Conservation (phyloP, 805 yeast species). For the Sugiyamaella americana region DNA sequence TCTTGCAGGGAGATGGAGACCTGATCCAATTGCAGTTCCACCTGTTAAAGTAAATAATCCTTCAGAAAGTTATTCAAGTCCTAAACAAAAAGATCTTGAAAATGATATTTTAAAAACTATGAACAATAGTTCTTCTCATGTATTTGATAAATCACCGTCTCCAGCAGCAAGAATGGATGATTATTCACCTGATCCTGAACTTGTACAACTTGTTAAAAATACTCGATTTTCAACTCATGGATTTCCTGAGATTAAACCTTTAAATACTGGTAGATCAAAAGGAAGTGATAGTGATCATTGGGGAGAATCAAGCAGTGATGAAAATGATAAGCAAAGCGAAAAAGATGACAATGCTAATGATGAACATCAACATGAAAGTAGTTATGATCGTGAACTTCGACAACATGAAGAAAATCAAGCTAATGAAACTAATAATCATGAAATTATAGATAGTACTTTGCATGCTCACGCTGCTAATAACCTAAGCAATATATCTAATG, state of each 20-base stretch:
- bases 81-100: neutral
- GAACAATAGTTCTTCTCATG: neutral
- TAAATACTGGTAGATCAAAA: neutral
- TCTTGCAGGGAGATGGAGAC: neutral
- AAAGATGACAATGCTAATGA: too few species aligned
- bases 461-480: too few species aligned
- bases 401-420: too few species aligned
- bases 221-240: neutral
- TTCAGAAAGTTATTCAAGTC: neutral
- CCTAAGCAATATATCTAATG: too few species aligned
- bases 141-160: neutral
- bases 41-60: neutral
- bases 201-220: neutral
- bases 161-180: neutral
- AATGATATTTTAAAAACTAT: neutral
- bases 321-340: neutral
- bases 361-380: too few species aligned
- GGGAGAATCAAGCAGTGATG: neutral
- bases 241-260: neutral
- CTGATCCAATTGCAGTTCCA: neutral
- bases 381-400: too few species aligned
- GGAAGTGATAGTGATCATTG: neutral
- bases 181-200: slow-evolving; percentile 1
- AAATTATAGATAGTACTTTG: too few species aligned
- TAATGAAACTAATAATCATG: too few species aligned